phyloP scores from a whole-genome alignment of 495 filamentous ascomycete genomes.

The Xylaria flabelliformis region DNA sequence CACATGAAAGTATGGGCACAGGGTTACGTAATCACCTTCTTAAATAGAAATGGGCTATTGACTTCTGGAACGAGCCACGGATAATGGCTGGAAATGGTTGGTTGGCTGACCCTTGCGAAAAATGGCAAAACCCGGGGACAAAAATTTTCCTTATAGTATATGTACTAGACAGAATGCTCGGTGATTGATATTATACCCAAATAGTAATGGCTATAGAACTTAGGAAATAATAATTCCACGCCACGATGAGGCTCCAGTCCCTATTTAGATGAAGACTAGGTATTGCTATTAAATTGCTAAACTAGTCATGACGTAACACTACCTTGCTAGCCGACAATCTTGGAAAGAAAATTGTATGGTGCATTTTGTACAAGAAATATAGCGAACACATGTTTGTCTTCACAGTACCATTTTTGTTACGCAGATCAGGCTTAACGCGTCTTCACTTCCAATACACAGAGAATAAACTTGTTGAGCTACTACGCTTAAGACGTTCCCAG shows the following conservation, averaged over 20 bases:
- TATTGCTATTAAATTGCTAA: no score
- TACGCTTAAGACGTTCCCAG: not conserved
- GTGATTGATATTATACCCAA: slow-evolving; percentile 14
- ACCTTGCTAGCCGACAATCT: no score
- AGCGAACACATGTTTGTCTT: no score
- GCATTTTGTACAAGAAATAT: no score
- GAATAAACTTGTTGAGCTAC: not conserved
- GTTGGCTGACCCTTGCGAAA: not conserved
- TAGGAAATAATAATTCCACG: not conserved
- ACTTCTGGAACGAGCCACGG: not conserved
- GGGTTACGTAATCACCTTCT: not conserved
- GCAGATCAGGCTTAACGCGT: not conserved
- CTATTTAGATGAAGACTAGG: no score
- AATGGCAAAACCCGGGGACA: not conserved
- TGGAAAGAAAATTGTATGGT: no score
- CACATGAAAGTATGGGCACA: not conserved
- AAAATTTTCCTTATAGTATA: not conserved
- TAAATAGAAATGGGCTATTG: not conserved
- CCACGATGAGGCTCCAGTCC: not conserved
- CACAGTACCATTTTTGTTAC: no score
- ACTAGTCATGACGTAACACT: no score
- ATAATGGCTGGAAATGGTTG: not conserved
- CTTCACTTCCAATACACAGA: not conserved
- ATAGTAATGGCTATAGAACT: not conserved
- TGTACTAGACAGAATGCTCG: not conserved